A percentile compares a stretch with the other conserved stretches of the same genome.
These are phyloP conservation scores for Echinosophora koreensis DNA, from an alignment of 306 rosid genomes.

Conservation along the genomic window DNA sequence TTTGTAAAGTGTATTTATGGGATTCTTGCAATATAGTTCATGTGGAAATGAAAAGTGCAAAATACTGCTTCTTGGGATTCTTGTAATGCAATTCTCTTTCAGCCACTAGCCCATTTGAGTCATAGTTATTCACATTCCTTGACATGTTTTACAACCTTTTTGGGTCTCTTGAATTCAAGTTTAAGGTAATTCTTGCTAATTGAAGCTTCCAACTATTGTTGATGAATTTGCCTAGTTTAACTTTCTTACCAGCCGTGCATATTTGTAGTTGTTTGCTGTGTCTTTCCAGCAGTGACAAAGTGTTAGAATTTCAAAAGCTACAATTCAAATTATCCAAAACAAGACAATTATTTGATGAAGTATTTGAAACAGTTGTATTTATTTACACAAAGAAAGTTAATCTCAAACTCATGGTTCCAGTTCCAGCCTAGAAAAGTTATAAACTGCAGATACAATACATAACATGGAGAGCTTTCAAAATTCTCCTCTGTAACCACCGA, in stretches of 20 bases:
- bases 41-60: conserved; percentile 46
- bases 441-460: no score
- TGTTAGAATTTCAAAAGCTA: no score
- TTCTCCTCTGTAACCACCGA: no score
- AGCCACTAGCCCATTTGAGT: conserved; percentile 39
- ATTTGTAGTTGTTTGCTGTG: not conserved
- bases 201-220: conserved; percentile 26
- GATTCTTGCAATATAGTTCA: conserved; percentile 39
- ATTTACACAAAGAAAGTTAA: no score
- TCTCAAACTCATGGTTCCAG: no score
- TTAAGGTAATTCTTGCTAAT: conserved; percentile 8
- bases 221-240: not conserved
- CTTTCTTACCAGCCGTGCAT: not conserved
- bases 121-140: not conserved
- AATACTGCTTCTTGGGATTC: conserved; percentile 41
- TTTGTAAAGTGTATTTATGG: conserved; percentile 24
- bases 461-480: no score
- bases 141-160: conserved; percentile 18
- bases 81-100: conserved; percentile 39
- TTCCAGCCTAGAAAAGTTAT: no score
- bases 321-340: no score
- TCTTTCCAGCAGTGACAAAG: not conserved
- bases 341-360: no score
- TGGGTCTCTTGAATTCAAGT: conserved; percentile 14
- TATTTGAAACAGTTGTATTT: no score